A percentile compares a stretch with the other conserved stretches of the same genome.
These are phyloP conservation scores for Candida xiaguanensis DNA, from an alignment of 805 yeast genomes.

Conservation along the genomic window DNA sequence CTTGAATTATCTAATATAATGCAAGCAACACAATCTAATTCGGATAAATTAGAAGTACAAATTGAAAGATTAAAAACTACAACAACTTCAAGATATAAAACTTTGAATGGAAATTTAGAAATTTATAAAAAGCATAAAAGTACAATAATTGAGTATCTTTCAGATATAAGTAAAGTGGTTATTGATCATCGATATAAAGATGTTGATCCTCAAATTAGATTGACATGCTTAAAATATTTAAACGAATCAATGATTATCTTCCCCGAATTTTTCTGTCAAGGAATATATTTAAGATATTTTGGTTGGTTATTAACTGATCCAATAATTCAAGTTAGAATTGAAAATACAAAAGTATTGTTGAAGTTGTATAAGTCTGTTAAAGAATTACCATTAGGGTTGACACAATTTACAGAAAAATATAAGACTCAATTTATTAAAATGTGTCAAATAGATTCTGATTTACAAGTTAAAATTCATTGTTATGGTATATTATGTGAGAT, in stretches of 20 bases:
- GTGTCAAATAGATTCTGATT: conserved; percentile 39
- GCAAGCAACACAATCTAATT: conserved; percentile 27
- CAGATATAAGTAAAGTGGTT: conserved; percentile 62
- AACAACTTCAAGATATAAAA: conserved; percentile 42
- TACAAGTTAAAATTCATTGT: conserved; percentile 49
- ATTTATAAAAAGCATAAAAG: conserved; percentile 41
- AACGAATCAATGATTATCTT: conserved; percentile 69
- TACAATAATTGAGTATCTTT: conserved; percentile 53
- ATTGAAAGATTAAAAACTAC: conserved; percentile 22
- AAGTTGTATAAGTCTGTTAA: conserved; percentile 39
- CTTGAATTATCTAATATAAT: conserved; percentile 54
- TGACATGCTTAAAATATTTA: conserved; percentile 59
- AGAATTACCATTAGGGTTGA: conserved; percentile 53
- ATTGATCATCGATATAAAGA: conserved; percentile 81
- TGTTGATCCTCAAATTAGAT: conserved; percentile 66
- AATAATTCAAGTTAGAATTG: conserved; percentile 55
- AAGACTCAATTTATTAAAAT: conserved; percentile 64
- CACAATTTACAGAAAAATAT: conserved; percentile 77
- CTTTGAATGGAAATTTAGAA: conserved; percentile 40
- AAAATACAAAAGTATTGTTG: conserved; percentile 54
- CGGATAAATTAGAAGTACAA: conserved; percentile 46
- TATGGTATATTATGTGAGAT: conserved; percentile 53
- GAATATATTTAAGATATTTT: conserved; percentile 66
- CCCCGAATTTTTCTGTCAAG: conserved; percentile 70
- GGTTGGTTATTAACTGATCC: conserved; percentile 86